phyloP scores from a whole-genome alignment of 2,329 filamentous ascomycete genomes.

The Thelonectria discophora region DNA sequence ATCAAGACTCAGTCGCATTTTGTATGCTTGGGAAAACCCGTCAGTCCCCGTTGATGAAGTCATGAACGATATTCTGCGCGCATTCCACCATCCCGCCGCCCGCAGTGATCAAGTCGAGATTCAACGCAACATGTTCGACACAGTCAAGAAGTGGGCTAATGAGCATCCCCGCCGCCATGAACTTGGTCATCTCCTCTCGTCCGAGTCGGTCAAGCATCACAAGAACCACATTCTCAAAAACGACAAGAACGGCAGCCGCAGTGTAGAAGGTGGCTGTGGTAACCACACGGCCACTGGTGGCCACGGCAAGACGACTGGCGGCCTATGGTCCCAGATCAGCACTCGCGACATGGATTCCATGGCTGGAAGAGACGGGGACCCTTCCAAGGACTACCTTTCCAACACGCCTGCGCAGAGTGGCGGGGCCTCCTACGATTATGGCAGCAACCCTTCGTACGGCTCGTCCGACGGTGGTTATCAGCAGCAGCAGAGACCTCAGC shows the following conservation, averaged over 20 bases:
- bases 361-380: constrained; percentile 57
- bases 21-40: constrained; percentile 93
- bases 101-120: constrained; percentile 80
- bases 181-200: constrained; percentile 79
- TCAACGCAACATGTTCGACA: constrained; percentile 88
- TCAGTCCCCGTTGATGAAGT: constrained; percentile 85
- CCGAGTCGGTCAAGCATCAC: constrained; percentile 82
- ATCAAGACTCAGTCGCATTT: constrained; percentile 65
- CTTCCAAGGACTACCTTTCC: constrained; percentile 50
- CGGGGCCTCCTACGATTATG: constrained; percentile 53
- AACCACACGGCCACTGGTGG: constrained; percentile 57
- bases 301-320: constrained; percentile 66
- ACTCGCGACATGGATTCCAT: constrained; percentile 66
- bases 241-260: constrained; percentile 43
- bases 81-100: constrained; percentile 91
- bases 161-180: constrained; percentile 71
- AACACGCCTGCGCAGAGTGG: constrained; percentile 49
- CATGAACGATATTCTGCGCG: constrained; percentile 78
- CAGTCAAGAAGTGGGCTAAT: constrained; percentile 83
- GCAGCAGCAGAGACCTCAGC: constrained; percentile 37
- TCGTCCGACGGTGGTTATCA: constrained; percentile 45
- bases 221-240: constrained; percentile 74
- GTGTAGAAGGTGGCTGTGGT: constrained; percentile 45
- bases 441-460: constrained; percentile 47
- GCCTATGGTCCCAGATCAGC: constrained; percentile 69